These are phyloP conservation scores for Penicillium samsonianum DNA, from an alignment of 495 filamentous ascomycete species.

Conservation along the genomic window DNA sequence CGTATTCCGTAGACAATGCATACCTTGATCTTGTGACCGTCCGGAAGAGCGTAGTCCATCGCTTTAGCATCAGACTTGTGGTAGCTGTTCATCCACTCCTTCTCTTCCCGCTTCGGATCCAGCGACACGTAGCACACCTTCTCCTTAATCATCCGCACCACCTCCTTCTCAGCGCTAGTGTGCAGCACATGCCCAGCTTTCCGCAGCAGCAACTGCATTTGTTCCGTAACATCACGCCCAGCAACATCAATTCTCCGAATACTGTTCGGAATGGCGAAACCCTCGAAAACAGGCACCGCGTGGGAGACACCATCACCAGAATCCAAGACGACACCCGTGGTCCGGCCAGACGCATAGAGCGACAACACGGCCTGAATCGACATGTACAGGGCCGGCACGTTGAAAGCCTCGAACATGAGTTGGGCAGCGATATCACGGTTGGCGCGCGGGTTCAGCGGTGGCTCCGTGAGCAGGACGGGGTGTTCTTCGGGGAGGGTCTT, in stretches of 20 bases:
- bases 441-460: conserved; percentile 90
- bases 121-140: conserved; percentile 85
- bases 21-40: conserved; percentile 90
- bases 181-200: conserved; percentile 95
- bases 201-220: conserved; percentile 86
- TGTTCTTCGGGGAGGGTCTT: conserved; percentile 99
- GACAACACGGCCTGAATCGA: conserved; percentile 97
- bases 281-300: conserved; percentile 96
- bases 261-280: conserved; percentile 93
- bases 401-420: conserved; percentile 98
- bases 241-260: conserved; percentile 96
- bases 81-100: conserved; percentile 76
- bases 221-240: conserved; percentile 95
- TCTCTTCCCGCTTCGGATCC: conserved; percentile 92
- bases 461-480: conserved; percentile 94
- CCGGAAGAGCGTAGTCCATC: conserved; percentile 84
- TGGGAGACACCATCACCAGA: conserved; percentile 97
- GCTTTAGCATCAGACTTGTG: conserved; percentile 63
- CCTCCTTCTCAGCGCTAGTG: conserved; percentile 97
- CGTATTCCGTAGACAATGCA: conserved; percentile 18
- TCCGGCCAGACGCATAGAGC: conserved; percentile 93
- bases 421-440: conserved; percentile 97
- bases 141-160: conserved; percentile 96
- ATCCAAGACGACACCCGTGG: conserved; percentile 94
- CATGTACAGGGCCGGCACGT: conserved; percentile 92